These are phyloP conservation scores for Ustilago crameri DNA, from an alignment of 1,284 basidiomycete genomes.

Conservation along the genomic window DNA sequence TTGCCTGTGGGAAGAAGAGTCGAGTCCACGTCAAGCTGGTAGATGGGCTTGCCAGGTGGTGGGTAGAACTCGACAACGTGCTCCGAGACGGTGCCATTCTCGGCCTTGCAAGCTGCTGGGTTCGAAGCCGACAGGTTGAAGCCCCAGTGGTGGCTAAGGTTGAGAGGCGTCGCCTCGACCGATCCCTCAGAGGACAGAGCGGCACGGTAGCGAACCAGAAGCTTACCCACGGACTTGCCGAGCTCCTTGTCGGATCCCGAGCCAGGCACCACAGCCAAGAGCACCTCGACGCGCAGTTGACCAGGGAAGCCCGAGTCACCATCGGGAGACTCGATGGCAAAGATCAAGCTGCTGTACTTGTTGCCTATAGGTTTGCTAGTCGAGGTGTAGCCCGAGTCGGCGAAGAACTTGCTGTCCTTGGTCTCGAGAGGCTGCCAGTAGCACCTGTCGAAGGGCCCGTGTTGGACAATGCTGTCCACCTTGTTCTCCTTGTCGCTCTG, in stretches of 20 bases:
- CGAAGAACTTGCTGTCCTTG: conserved; percentile 36
- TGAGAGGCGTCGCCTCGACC: conserved; percentile 59
- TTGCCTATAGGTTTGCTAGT: conserved; percentile 25
- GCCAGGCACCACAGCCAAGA: conserved; percentile 41
- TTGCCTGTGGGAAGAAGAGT: conserved; percentile 50
- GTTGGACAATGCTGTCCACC: conserved; percentile 36
- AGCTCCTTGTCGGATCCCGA: conserved; percentile 22
- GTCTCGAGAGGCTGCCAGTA: conserved; percentile 50
- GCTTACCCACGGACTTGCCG: conserved; percentile 41
- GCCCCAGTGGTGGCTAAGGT: conserved; percentile 66
- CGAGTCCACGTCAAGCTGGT: conserved; percentile 51
- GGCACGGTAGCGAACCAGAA: conserved; percentile 60
- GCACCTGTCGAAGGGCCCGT: conserved; percentile 59
- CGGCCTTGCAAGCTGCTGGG: conserved; percentile 27
- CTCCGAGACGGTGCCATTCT: conserved; percentile 37
- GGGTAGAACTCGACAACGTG: conserved; percentile 54
- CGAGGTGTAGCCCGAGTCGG: conserved; percentile 31
- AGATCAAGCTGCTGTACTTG: conserved; percentile 41
- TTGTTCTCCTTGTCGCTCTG: conserved; percentile 26
- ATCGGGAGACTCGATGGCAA: conserved; percentile 53
- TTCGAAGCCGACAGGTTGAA: conserved; percentile 57
- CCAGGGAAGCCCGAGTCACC: conserved; percentile 63
- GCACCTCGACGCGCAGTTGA: conserved; percentile 53
- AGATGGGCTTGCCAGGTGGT: conserved; percentile 25
- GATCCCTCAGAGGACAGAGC: conserved; percentile 32